Conservation (phyloP, 1,284 basidiomycete genomes). For the Salmacisia buchloeana region DNA sequence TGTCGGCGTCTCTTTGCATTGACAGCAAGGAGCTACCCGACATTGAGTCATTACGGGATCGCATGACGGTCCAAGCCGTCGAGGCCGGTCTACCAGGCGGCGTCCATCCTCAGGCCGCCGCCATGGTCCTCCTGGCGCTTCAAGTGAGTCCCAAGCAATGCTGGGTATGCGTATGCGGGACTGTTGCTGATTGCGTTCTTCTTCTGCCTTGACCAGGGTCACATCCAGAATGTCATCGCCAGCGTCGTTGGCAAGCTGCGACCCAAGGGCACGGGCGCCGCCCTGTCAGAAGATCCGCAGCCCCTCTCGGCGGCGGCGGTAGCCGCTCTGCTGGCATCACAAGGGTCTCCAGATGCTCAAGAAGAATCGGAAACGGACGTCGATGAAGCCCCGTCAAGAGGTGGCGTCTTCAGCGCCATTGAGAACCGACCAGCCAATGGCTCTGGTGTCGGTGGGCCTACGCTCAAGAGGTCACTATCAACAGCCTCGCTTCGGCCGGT, state of each 20-base stretch:
- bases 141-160: slow-evolving; percentile 31
- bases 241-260: slow-evolving; percentile 42
- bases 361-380: neutral
- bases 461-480: neutral
- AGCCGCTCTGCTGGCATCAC: slow-evolving; percentile 4
- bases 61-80: slow-evolving; percentile 52
- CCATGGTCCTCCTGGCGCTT: slow-evolving; percentile 46
- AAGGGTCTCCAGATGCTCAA: neutral
- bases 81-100: slow-evolving; percentile 50
- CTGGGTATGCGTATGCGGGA: neutral
- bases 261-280: slow-evolving; percentile 30
- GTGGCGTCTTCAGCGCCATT: neutral
- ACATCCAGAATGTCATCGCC: slow-evolving; percentile 43
- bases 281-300: slow-evolving; percentile 21
- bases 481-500: neutral
- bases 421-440: neutral
- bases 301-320: slow-evolving; percentile 13
- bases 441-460: neutral
- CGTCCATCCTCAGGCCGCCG: slow-evolving; percentile 47
- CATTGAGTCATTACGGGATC: slow-evolving; percentile 49
- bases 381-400: neutral
- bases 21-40: slow-evolving; percentile 52
- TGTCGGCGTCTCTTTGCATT: slow-evolving; percentile 45
- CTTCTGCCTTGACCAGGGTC: slow-evolving; percentile 16
- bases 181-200: neutral